Evolutionary conservation across 2,329 filamentous ascomycete species (phyloP).

Genomic region (Chrysosporium queenslandicum): DNA sequence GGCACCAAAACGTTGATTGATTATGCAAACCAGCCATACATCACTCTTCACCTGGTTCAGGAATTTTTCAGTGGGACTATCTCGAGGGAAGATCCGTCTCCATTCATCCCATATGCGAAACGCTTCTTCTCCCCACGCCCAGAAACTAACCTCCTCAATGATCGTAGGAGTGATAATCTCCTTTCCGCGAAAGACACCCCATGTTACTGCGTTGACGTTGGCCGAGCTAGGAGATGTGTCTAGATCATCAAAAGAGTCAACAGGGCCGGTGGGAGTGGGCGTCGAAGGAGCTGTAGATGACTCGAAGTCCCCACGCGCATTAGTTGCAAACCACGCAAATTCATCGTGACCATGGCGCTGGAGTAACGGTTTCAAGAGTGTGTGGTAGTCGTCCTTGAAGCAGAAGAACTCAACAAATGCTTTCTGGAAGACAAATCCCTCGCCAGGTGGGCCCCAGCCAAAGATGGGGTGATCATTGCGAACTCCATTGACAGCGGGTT

Average conservation of each 20-base stretch:
- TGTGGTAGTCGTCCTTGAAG: constrained; percentile 59
- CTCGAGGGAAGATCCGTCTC: constrained; percentile 74
- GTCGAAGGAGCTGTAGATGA: constrained; percentile 42
- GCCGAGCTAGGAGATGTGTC: constrained; percentile 27
- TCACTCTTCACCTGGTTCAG: constrained; percentile 58
- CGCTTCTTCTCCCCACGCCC: constrained; percentile 89
- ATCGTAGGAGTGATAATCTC: constrained; percentile 95
- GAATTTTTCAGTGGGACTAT: constrained; percentile 59
- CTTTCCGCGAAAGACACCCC: constrained; percentile 90
- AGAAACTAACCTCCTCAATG: constrained; percentile 89
- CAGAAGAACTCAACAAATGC: constrained; percentile 96
- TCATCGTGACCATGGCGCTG: constrained; percentile 49
- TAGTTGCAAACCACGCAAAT: constrained; percentile 81
- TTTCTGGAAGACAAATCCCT: constrained; percentile 94
- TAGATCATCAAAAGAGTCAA: constrained; percentile 37
- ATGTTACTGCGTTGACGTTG: constrained; percentile 88
- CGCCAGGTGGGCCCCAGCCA: constrained; percentile 80
- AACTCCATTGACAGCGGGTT: constrained; percentile 83
- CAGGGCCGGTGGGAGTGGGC: constrained; percentile 19
- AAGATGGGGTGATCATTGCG: constrained; percentile 67
- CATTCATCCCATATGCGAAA: constrained; percentile 94
- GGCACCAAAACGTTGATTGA: constrained; percentile 39
- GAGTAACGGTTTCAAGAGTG: constrained; percentile 53
- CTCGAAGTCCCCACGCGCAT: constrained; percentile 65
- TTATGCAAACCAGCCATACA: constrained; percentile 73